Evolutionary conservation across 805 yeast genomes (phyloP), one percentile per base, ranked within the genome.

Genomic region (Hanseniaspora meyeri): DNA sequence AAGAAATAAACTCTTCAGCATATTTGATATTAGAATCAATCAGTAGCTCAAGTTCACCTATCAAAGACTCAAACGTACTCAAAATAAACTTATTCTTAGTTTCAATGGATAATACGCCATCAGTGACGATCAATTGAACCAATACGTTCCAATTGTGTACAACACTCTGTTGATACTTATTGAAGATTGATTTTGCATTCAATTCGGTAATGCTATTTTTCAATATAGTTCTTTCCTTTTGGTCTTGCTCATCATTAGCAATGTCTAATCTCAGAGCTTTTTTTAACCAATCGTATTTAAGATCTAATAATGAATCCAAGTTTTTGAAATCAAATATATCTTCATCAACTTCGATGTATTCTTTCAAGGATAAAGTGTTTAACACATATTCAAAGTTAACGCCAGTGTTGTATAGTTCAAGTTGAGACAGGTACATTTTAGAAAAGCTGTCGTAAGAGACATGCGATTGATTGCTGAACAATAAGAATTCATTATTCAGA

Each of bases 81-180:
- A 87, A 69, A 55, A 88, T 80, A 63, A 91, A 84, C 40, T 79
- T 76, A 0, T 80, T 73, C 49, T 83, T 73, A n/a, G 70, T 67
- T 9, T 69, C 63, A 0, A 74, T 63, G 7, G 72, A 67, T 56
- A 81, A 68, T n/a, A 71, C 71, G 10, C 80, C 81, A 66, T 83
- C 89, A 4, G 80, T 74, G 4, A 87, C 80, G 47, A 87, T 69
- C 3, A 88, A 80, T 59, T 88, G 87, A 27, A 87, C 81, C 51
- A 90, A 68, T 61, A 82, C 83, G 24, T 83, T 82, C 97, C 97
- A 91, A 0, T 95, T 78, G 63, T 83, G 87, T 32, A 91, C 70
- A 57, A 83, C 79, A 14, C 76, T 70, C 49, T 84, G 70, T 59
- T 85, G 93, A 9, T 74, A 71, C 1, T 73, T 66, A 59, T 75